phyloP scores from a whole-genome alignment of 768 basidiomycete genomes.

The Dentipellis fragilis region DNA sequence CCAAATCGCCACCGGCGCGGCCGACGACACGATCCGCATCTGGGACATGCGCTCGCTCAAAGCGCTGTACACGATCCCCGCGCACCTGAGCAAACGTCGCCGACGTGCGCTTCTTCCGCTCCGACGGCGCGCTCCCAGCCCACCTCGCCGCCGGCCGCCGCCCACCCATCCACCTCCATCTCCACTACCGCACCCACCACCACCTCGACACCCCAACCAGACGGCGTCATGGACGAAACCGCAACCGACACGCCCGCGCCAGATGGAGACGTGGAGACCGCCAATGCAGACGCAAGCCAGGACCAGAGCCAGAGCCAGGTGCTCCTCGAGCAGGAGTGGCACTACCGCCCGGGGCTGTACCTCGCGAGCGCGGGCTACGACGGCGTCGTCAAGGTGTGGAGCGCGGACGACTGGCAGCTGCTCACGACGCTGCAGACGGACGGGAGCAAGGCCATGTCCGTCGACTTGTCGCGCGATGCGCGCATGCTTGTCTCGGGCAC shows the following conservation, averaged over 20 bases:
- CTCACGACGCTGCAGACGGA: slow-evolving; percentile 85
- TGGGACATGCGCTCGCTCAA: slow-evolving; percentile 96
- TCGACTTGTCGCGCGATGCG: slow-evolving; percentile 80
- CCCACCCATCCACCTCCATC: slow-evolving; percentile 18
- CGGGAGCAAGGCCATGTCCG: slow-evolving; percentile 98
- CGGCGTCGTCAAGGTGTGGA: slow-evolving; percentile 92
- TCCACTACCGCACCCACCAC: not conserved
- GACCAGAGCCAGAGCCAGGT: slow-evolving; percentile 15
- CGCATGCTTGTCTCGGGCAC: slow-evolving; percentile 82
- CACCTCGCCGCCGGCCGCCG: slow-evolving; percentile 27
- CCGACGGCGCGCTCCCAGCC: slow-evolving; percentile 38
- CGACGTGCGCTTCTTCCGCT: slow-evolving; percentile 89
- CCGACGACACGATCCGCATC: slow-evolving; percentile 95
- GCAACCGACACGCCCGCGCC: slow-evolving; percentile 24
- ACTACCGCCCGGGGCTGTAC: slow-evolving; percentile 82
- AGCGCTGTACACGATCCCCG: slow-evolving; percentile 92
- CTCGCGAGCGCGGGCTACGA: slow-evolving; percentile 93
- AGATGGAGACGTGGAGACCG: slow-evolving; percentile 10
- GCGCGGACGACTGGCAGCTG: slow-evolving; percentile 95
- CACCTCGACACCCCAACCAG: not conserved
- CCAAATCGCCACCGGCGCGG: slow-evolving; percentile 94
- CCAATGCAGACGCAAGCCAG: slow-evolving; percentile 1
- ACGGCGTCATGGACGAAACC: slow-evolving; percentile 39
- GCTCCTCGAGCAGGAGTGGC: slow-evolving; percentile 54
- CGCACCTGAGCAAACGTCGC: slow-evolving; percentile 93